Conservation (phyloP, 1,284 basidiomycete species). For the Heterobasidion irregulare region DNA sequence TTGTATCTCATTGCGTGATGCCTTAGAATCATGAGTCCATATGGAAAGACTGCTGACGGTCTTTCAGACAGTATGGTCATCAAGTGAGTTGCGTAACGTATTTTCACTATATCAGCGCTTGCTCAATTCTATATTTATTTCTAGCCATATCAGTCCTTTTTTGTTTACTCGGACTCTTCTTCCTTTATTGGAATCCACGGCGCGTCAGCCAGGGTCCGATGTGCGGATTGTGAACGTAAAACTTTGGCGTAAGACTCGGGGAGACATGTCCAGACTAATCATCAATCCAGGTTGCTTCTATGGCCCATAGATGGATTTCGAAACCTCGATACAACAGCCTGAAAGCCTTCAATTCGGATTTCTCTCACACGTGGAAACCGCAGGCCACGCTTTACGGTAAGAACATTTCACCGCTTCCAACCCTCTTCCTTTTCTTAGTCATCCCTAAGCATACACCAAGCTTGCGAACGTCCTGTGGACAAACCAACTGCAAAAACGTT, state of each 20-base stretch:
- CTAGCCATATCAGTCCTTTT: slow-evolving; percentile 9
- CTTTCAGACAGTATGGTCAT: background rate
- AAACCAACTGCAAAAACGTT: slow-evolving; percentile 10
- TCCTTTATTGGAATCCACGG: slow-evolving; percentile 10
- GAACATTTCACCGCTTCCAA: background rate
- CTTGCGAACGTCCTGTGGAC: slow-evolving; percentile 11
- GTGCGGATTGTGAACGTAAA: slow-evolving; percentile 11
- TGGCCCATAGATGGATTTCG: slow-evolving; percentile 10
- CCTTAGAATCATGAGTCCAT: background rate
- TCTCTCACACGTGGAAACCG: slow-evolving; percentile 8
- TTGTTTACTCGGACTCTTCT: slow-evolving; percentile 11
- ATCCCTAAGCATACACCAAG: slow-evolving; percentile 1
- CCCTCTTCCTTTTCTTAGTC: background rate
- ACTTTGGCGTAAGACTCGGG: background rate
- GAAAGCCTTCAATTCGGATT: slow-evolving; percentile 11
- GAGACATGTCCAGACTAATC: background rate
- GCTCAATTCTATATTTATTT: background rate
- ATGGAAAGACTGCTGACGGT: background rate
- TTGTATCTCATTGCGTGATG: background rate
- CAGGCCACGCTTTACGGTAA: slow-evolving; percentile 9
- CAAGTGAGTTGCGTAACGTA: background rate
- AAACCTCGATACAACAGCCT: slow-evolving; percentile 9
- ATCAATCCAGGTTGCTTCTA: slow-evolving; percentile 6
- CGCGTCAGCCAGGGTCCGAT: slow-evolving; percentile 3
- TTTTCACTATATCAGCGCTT: background rate